Evolutionary conservation across 108 stramenopile species (phyloP), one percentile per base, ranked within the genome.

Genomic region (Cylindrotheca fusiformis): DNA sequence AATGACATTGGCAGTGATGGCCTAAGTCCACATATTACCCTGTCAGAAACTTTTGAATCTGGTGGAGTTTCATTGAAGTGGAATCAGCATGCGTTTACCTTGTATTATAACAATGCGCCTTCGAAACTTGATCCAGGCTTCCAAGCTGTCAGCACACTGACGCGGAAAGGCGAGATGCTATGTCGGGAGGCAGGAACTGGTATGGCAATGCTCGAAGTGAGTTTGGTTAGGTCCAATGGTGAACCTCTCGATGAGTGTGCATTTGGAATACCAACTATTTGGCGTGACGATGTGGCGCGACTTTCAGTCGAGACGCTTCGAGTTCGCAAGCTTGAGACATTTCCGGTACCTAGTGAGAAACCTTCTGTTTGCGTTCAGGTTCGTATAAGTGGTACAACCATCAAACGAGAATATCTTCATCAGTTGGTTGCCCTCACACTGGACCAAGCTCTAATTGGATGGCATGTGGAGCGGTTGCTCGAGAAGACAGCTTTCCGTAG

Each of bases 361-460:
- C 63, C 52, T 22, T 44, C 28, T 2, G 32, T 67, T 4, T 75
- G 67, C 29, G 58, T 84, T 30, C 57, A 50, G 12, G 68, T 89
- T 27, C 74, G 71, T 28, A 73, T 86, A 31, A 80, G 72, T 10
- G 81, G 82, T 28, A 88, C 91, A 28, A 81, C 74, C 4, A 62
- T 88, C 19, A 78, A 81, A 28, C 57, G 80, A 25, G 80, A 81
- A 22, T 68, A 71, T 28, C 64, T 92, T 31, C 78, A 87, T 47
- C 63, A 81, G 29, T 84, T 83, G 82, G 60, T 83, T 47, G 47
- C 72, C 32, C 70, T 88, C 25, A 84, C 86, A 2, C 61, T 92
- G 12, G 74, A 82, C 52, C 91, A 92, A 77, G 81, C 68, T 25
- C 72, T 85, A n/a, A 51, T 68, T 17, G 81, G 79, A 18, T 92